phyloP scores from a whole-genome alignment of 371 early-diverging fungal species.

The Syncephalastrum monosporum region DNA sequence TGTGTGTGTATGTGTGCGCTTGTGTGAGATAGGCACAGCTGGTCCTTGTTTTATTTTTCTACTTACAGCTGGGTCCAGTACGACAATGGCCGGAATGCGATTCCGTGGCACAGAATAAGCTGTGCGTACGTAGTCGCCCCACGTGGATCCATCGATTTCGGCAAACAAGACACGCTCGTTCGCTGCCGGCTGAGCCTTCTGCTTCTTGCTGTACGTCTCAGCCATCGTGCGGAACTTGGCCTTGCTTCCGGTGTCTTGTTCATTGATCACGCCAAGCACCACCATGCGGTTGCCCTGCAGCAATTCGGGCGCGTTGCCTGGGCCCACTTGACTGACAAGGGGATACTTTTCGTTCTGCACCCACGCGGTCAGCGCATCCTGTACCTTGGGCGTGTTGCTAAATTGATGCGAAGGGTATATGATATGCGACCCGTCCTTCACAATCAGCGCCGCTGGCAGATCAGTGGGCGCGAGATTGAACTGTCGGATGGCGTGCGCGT shows the following conservation, averaged over 20 bases:
- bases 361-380: conserved; percentile 28
- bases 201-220: conserved; percentile 8
- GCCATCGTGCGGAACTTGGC: conserved; percentile 24
- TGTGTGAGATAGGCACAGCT: not conserved
- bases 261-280: conserved; percentile 25
- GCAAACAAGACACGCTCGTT: conserved; percentile 23
- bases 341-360: conserved; percentile 42
- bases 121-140: conserved; percentile 20
- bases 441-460: conserved; percentile 32
- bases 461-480: conserved; percentile 21
- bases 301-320: conserved; percentile 33
- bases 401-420: conserved; percentile 30
- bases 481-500: conserved; percentile 21
- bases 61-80: conserved; percentile 25
- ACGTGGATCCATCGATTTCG: conserved; percentile 16
- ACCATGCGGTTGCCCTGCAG: conserved; percentile 28
- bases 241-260: conserved; percentile 13
- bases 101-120: conserved; percentile 18
- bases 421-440: conserved; percentile 31
- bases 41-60: not conserved
- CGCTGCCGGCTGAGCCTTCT: conserved; percentile 8
- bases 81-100: conserved; percentile 18
- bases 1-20: not conserved
- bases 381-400: conserved; percentile 18
- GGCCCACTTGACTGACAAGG: conserved; percentile 28